phyloP scores from a whole-genome alignment of 495 filamentous ascomycete genomes.

The Daldinia loculata region DNA sequence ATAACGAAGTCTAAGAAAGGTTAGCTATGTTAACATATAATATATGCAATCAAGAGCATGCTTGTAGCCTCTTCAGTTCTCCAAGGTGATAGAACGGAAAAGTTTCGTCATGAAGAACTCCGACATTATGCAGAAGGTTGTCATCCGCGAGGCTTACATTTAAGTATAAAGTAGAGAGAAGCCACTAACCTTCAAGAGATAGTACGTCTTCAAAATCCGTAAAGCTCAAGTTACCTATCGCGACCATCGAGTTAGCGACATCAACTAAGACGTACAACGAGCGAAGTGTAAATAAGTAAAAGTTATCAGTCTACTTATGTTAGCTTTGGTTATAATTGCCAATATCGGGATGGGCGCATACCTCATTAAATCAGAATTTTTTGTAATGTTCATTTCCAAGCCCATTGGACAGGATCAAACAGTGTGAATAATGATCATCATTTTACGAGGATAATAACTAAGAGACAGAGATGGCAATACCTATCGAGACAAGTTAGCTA shows the following conservation, averaged over 20 bases:
- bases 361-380: slow-evolving; percentile 99
- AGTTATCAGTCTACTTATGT: slow-evolving; percentile 51
- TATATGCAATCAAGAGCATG: slow-evolving; percentile 17
- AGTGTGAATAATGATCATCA: slow-evolving; percentile 90
- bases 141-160: slow-evolving; percentile 70
- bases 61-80: slow-evolving; percentile 76
- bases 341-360: slow-evolving; percentile 53
- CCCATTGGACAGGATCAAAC: slow-evolving; percentile 79
- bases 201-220: not conserved
- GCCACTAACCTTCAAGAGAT: slow-evolving; percentile 22
- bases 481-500: slow-evolving; percentile 52
- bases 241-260: slow-evolving; percentile 31
- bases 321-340: slow-evolving; percentile 47
- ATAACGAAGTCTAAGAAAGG: not conserved
- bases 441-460: slow-evolving; percentile 41
- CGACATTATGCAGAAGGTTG: slow-evolving; percentile 82
- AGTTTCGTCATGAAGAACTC: slow-evolving; percentile 76
- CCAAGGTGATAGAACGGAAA: slow-evolving; percentile 78
- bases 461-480: slow-evolving; percentile 49
- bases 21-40: slow-evolving; percentile 13
- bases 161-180: slow-evolving; percentile 10
- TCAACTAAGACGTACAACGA: slow-evolving; percentile 12
- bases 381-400: slow-evolving; percentile 77
- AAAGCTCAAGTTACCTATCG: slow-evolving; percentile 47
- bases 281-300: not conserved